These are phyloP conservation scores for Xylaria sp. DNA, from an alignment of 2,329 filamentous ascomycete species.

Conservation along the genomic window DNA sequence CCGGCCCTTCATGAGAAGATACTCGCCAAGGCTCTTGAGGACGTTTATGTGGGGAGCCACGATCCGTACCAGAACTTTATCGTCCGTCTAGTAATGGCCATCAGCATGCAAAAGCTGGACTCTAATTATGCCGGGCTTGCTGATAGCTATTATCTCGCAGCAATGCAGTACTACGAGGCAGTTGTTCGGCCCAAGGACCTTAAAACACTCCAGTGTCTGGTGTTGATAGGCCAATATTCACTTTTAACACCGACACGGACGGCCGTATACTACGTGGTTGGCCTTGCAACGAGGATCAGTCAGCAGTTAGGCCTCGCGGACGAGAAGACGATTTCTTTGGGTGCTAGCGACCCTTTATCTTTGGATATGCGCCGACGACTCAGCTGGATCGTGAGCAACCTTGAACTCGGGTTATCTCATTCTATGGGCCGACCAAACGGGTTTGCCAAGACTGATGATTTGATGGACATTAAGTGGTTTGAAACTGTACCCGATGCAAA, in stretches of 20 bases:
- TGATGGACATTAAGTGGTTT: conserved; percentile 88
- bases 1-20: conserved; percentile 87
- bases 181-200: conserved; percentile 90
- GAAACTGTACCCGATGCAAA: conserved; percentile 82
- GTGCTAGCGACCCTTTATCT: conserved; percentile 74
- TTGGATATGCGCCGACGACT: conserved; percentile 90
- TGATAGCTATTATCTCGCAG: conserved; percentile 93
- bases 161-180: conserved; percentile 83
- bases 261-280: conserved; percentile 92
- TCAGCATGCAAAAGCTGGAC: conserved; percentile 92
- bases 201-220: conserved; percentile 88
- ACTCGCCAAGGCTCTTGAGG: conserved; percentile 79
- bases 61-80: conserved; percentile 90
- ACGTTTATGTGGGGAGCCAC: conserved; percentile 79
- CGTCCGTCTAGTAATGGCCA: conserved; percentile 90
- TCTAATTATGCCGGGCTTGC: conserved; percentile 91
- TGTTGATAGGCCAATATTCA: conserved; percentile 90
- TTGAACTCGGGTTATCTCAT: conserved; percentile 90
- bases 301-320: conserved; percentile 89
- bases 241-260: conserved; percentile 91
- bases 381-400: conserved; percentile 87
- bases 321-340: conserved; percentile 83
- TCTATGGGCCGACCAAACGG: conserved; percentile 87
- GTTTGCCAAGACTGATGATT: conserved; percentile 83
- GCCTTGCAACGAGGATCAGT: conserved; percentile 85